Conservation (phyloP, 2,329 filamentous ascomycete species). For the Colletotrichum sp. region DNA sequence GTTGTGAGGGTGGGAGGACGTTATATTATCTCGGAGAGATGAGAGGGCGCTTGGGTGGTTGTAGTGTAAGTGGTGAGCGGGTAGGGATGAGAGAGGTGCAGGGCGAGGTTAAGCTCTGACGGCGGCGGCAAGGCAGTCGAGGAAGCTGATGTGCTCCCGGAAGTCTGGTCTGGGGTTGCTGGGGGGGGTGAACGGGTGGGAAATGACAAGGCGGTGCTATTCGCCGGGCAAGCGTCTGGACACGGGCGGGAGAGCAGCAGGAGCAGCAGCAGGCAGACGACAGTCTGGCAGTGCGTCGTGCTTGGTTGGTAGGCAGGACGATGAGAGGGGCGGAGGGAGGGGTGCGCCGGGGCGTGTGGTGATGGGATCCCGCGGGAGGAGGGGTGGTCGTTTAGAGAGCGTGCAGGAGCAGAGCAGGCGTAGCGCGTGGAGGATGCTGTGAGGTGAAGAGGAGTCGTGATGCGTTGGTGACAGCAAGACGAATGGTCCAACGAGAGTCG, state of each 20-base stretch:
- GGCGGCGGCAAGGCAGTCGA: constrained; percentile 17
- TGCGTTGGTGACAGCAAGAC: constrained; percentile 14
- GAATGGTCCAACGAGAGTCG: constrained; percentile 18
- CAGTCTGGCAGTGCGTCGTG: background rate
- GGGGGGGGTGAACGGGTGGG: constrained; percentile 20
- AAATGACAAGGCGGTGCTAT: constrained; percentile 14
- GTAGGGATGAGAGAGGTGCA: background rate
- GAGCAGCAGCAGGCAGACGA: constrained; percentile 9
- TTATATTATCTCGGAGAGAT: constrained; percentile 38
- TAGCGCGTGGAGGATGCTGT: constrained; percentile 21
- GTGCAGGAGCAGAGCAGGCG: constrained; percentile 2
- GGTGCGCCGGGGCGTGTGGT: constrained; percentile 8
- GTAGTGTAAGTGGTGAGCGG: constrained; percentile 17
- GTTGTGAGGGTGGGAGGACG: constrained; percentile 35
- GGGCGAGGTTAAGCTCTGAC: constrained; percentile 23
- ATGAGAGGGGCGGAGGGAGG: constrained; percentile 14
- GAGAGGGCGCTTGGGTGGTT: constrained; percentile 33
- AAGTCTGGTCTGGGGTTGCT: constrained; percentile 22
- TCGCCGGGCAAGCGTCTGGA: constrained; percentile 11
- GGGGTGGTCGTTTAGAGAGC: background rate
- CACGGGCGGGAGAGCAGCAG: constrained; percentile 2
- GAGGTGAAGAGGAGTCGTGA: constrained; percentile 18
- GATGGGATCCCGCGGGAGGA: constrained; percentile 2
- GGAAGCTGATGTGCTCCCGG: constrained; percentile 14
- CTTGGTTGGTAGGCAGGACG: constrained; percentile 6